Conservation (phyloP, 2,329 filamentous ascomycete species). For the Colletotrichum plurivorum region DNA sequence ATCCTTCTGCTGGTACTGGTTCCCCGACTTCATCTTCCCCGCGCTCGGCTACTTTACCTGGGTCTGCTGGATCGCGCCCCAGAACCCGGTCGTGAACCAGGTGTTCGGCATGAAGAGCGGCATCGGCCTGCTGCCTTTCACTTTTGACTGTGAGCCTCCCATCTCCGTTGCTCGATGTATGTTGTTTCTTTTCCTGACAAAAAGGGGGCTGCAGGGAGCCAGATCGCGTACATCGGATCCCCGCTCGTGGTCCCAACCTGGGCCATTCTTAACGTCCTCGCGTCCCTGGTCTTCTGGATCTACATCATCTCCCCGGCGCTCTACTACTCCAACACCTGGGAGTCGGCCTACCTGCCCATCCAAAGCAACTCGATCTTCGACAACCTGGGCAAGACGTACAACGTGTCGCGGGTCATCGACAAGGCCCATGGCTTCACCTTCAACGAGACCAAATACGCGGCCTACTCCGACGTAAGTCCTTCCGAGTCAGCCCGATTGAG, state of each 20-base stretch:
- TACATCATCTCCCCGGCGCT: constrained; percentile 59
- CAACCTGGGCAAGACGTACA: constrained; percentile 64
- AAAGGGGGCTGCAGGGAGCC: constrained; percentile 38
- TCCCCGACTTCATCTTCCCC: constrained; percentile 63
- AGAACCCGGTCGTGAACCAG: constrained; percentile 71
- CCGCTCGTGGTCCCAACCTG: constrained; percentile 58
- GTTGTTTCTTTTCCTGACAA: background rate
- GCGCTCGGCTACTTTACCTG: constrained; percentile 66
- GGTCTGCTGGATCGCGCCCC: constrained; percentile 72
- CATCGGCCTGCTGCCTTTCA: constrained; percentile 72
- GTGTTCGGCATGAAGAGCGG: constrained; percentile 72
- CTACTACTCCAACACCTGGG: constrained; percentile 65
- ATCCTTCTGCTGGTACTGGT: constrained; percentile 64
- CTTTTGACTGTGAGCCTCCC: constrained; percentile 61
- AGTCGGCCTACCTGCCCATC: constrained; percentile 66
- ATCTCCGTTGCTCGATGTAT: rapidly evolving
- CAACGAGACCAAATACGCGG: constrained; percentile 62
- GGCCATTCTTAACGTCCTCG: constrained; percentile 64
- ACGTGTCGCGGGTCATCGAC: constrained; percentile 63
- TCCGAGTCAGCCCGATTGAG: no score
- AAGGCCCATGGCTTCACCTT: constrained; percentile 54
- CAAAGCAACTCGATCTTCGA: constrained; percentile 68
- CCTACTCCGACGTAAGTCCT: constrained; percentile 66
- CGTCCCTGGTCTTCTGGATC: constrained; percentile 62
- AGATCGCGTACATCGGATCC: constrained; percentile 56